Percentiles rank a stretch among this genome's conserved stretches.
These are phyloP conservation scores for Ganoderma sinense DNA, from an alignment of 1,284 basidiomycete species.

Conservation along the genomic window DNA sequence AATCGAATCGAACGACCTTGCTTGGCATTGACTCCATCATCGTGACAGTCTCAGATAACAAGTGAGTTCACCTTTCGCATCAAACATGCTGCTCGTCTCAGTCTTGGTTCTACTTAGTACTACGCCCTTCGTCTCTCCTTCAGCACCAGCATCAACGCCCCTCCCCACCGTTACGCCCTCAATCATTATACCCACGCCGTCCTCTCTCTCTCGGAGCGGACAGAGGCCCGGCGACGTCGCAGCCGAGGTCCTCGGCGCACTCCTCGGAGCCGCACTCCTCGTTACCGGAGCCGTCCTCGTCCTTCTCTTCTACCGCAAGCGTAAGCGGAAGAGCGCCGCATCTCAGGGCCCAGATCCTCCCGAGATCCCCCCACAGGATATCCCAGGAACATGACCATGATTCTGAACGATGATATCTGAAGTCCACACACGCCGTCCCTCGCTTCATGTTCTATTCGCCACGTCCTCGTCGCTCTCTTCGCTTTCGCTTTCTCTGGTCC, in stretches of 20 bases:
- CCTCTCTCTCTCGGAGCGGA: constrained; percentile 4
- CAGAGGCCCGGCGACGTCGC: constrained; percentile 31
- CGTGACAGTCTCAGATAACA: constrained; percentile 32
- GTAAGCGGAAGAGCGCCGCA: constrained; percentile 15
- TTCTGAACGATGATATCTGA: too few relatives aligned
- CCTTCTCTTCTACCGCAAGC: constrained; percentile 21
- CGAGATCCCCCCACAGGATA: not conserved
- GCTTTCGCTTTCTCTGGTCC: not conserved
- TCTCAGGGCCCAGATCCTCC: not conserved
- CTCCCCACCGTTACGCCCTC: constrained; percentile 32
- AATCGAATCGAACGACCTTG: constrained; percentile 26
- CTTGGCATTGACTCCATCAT: constrained; percentile 39
- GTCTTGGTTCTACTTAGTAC: constrained; percentile 22
- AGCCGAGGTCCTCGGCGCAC: constrained; percentile 33
- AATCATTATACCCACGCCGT: constrained; percentile 22
- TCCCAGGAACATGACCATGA: not conserved
- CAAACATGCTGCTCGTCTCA: too few relatives aligned
- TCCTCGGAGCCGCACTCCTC: constrained; percentile 29
- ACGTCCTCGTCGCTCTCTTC: constrained; percentile 3
- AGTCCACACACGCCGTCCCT: too few relatives aligned
- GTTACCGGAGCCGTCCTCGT: constrained; percentile 13
- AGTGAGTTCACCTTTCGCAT: constrained; percentile 18
- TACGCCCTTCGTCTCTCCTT: constrained; percentile 32
- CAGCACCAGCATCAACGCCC: constrained; percentile 26
- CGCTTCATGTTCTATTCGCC: not conserved